Percentiles rank a stretch among this genome's conserved stretches.
Conservation (phyloP, 768 basidiomycete genomes). For the Russula sp. region DNA sequence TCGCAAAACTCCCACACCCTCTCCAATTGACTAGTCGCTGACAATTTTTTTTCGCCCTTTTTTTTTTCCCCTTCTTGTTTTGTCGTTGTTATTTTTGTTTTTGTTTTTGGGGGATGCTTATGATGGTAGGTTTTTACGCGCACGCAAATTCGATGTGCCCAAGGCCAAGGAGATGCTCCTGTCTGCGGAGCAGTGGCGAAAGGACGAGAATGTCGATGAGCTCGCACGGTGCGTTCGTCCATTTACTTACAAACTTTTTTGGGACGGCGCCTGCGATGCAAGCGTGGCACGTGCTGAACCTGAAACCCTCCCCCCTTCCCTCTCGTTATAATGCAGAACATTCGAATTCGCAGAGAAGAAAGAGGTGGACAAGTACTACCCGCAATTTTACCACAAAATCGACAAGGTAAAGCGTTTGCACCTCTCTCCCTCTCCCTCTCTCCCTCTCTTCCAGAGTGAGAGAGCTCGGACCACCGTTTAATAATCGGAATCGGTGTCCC, state of each 20-base stretch:
- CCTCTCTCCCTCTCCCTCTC: not conserved
- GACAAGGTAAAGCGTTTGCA: slow-evolving; percentile 57
- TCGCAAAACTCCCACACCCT: not conserved
- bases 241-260: not conserved
- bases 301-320: too few species aligned
- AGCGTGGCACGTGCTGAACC: not conserved
- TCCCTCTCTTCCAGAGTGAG: not conserved
- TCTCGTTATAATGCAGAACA: slow-evolving; percentile 39
- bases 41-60: not conserved
- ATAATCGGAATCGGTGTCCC: not conserved
- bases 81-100: not conserved
- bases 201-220: slow-evolving; percentile 74
- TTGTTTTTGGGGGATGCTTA: not conserved
- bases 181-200: slow-evolving; percentile 82
- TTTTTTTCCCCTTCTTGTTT: not conserved
- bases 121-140: slow-evolving; percentile 70
- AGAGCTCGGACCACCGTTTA: not conserved
- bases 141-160: slow-evolving; percentile 82
- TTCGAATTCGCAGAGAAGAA: slow-evolving; percentile 82
- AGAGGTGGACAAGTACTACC: slow-evolving; percentile 87
- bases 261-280: not conserved
- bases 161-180: slow-evolving; percentile 82
- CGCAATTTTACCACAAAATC: slow-evolving; percentile 92
- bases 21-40: not conserved
- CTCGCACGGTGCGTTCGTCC: slow-evolving; percentile 46